Percentiles rank a stretch among this genome's conserved stretches.
Conservation (phyloP, 192 early-diverging fungal species). For the Backusella circina region DNA sequence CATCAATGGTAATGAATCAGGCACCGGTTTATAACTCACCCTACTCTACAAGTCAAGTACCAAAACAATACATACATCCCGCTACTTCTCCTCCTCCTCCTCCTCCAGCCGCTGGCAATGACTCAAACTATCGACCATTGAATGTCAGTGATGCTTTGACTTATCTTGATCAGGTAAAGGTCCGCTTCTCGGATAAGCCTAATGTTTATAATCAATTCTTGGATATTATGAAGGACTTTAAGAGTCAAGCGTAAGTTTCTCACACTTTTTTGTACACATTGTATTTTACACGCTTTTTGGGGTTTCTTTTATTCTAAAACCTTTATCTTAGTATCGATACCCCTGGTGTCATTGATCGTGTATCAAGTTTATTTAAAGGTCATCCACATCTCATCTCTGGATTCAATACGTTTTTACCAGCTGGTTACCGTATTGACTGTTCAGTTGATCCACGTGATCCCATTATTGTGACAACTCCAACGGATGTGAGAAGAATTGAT, state of each 20-base stretch:
- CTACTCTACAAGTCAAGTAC: neutral
- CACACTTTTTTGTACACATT: neutral
- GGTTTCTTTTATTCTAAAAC: neutral
- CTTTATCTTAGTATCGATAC: slow-evolving; percentile 35
- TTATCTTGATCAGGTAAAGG: slow-evolving; percentile 95
- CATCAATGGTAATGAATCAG: neutral
- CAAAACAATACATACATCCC: neutral
- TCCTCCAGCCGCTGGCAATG: neutral
- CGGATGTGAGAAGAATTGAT: slow-evolving; percentile 48
- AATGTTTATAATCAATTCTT: slow-evolving; percentile 97
- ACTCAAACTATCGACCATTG: slow-evolving; percentile 41
- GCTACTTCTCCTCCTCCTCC: neutral
- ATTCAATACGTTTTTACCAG: slow-evolving; percentile 98
- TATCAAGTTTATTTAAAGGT: slow-evolving; percentile 88
- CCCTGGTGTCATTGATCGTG: slow-evolving; percentile 95
- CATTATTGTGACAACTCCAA: slow-evolving; percentile 86
- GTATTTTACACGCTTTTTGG: neutral
- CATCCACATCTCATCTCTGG: slow-evolving; percentile 88
- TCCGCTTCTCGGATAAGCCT: slow-evolving; percentile 85
- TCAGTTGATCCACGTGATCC: slow-evolving; percentile 67
- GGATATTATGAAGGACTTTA: slow-evolving; percentile 99
- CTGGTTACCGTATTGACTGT: slow-evolving; percentile 93
- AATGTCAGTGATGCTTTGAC: slow-evolving; percentile 94
- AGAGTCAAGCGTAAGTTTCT: slow-evolving; percentile 76
- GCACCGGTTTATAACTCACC: neutral